These are phyloP conservation scores for Dorcoceras hygrometricum DNA, from an alignment of 257 asterid genomes.

Conservation along the genomic window DNA sequence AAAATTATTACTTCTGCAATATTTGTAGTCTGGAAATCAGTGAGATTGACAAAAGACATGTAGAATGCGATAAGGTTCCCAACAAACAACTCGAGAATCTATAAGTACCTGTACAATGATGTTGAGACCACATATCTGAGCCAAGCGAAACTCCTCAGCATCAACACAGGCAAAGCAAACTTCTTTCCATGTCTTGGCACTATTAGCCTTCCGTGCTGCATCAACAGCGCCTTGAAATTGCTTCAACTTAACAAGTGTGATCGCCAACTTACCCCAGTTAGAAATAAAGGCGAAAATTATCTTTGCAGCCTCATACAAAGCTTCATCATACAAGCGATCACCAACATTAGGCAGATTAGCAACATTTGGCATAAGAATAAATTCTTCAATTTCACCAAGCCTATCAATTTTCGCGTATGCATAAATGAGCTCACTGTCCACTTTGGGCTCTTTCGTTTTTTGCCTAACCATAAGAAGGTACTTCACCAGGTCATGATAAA, in stretches of 20 bases:
- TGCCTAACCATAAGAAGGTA: conserved; percentile 58
- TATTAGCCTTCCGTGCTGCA: conserved; percentile 96
- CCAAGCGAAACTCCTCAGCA: conserved; percentile 45
- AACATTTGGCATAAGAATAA: conserved; percentile 40
- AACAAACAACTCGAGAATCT: conserved; percentile 13
- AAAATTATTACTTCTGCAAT: not conserved
- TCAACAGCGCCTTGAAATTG: conserved; percentile 97
- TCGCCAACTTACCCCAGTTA: conserved; percentile 76
- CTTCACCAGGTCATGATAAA: conserved; percentile 30
- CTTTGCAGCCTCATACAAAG: conserved; percentile 51
- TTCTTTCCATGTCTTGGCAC: conserved; percentile 95
- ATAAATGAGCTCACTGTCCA: conserved; percentile 56
- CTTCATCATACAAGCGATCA: conserved; percentile 35
- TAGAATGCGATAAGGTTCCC: not conserved
- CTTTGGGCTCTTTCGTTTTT: conserved; percentile 55
- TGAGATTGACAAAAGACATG: not conserved
- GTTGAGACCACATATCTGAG: conserved; percentile 39
- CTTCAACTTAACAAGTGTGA: conserved; percentile 76
- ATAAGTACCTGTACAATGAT: conserved; percentile 32
- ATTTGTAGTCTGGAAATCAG: not conserved
- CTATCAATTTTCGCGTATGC: conserved; percentile 60
- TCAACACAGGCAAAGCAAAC: conserved; percentile 97
- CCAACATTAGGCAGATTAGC: conserved; percentile 38
- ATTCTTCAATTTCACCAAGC: conserved; percentile 53
- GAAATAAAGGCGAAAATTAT: conserved; percentile 60